These are phyloP conservation scores for Chenopodium suecicum DNA, from an alignment of 148 eudicot genomes.

Conservation along the genomic window DNA sequence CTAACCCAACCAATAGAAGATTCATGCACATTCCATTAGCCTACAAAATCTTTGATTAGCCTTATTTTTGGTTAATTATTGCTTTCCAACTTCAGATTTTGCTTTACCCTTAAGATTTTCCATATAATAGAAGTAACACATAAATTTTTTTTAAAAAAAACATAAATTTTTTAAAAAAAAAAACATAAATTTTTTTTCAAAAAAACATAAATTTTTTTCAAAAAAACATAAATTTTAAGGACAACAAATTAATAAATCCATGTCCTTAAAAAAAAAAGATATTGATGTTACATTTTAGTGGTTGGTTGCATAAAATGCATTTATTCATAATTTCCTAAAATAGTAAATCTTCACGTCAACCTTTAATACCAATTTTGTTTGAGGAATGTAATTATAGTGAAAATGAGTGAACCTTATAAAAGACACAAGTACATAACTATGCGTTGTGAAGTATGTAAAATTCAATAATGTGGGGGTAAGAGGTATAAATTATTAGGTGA, in stretches of 20 bases:
- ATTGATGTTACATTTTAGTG: background rate
- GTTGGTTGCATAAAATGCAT: background rate
- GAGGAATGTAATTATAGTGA: background rate
- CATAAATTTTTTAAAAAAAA: too few relatives aligned
- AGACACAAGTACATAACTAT: background rate
- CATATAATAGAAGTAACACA: background rate
- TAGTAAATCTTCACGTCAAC: background rate
- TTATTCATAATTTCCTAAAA: slow-evolving; percentile 7
- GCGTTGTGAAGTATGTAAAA: background rate
- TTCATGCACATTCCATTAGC: background rate
- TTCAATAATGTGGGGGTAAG: background rate
- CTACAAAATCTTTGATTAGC: background rate
- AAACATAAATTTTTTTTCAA: too few relatives aligned
- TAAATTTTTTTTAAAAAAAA: too few relatives aligned
- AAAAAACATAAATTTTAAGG: too few relatives aligned
- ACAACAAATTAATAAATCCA: too few relatives aligned
- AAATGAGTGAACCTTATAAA: background rate
- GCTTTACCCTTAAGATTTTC: background rate
- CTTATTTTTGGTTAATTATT: background rate
- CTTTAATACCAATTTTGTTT: background rate
- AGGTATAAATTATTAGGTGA: slow-evolving; percentile 17
- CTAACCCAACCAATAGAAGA: background rate
- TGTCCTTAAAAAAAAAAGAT: too few relatives aligned
- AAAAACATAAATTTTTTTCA: too few relatives aligned
- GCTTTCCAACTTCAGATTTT: background rate